These are phyloP conservation scores for Malassezia sympodialis DNA, from an alignment of 1,284 basidiomycete genomes.

Conservation along the genomic window DNA sequence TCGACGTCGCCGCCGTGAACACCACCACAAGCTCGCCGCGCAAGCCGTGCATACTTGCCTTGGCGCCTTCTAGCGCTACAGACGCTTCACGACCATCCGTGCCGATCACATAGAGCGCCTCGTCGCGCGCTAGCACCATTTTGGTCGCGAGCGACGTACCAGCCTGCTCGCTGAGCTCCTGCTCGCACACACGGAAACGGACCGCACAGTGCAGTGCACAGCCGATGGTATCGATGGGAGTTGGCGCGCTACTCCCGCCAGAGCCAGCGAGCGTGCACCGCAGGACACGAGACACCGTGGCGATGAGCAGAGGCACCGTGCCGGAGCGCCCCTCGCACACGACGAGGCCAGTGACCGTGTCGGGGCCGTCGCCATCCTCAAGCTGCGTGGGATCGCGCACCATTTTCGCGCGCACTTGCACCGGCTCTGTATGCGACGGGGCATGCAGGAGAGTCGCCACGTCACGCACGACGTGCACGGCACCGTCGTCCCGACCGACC, in stretches of 20 bases:
- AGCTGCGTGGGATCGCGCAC: conserved; percentile 18
- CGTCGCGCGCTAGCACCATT: conserved; percentile 75
- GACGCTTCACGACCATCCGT: conserved; percentile 73
- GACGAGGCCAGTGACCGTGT: conserved; percentile 74
- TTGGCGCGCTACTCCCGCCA: conserved; percentile 58
- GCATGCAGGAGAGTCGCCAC: conserved; percentile 64
- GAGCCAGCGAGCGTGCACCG: conserved; percentile 67
- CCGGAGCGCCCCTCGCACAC: not conserved
- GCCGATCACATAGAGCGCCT: conserved; percentile 79
- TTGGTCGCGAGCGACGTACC: not conserved
- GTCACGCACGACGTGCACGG: conserved; percentile 79
- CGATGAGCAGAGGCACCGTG: conserved; percentile 61
- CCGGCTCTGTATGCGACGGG: conserved; percentile 21
- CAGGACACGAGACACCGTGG: conserved; percentile 72
- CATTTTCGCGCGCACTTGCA: conserved; percentile 27
- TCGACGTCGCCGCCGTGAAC: conserved; percentile 2
- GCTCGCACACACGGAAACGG: conserved; percentile 18
- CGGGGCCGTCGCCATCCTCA: conserved; percentile 49
- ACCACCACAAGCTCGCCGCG: conserved; percentile 55
- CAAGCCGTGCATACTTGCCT: conserved; percentile 28
- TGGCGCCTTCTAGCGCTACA: conserved; percentile 55
- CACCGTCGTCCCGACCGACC: conserved; percentile 85
- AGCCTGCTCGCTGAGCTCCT: not conserved
- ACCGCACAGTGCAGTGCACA: conserved; percentile 71
- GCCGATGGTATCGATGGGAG: conserved; percentile 73